Conservation (phyloP, 2,329 filamentous ascomycete genomes). For the Trichoderma afroharzianum region DNA sequence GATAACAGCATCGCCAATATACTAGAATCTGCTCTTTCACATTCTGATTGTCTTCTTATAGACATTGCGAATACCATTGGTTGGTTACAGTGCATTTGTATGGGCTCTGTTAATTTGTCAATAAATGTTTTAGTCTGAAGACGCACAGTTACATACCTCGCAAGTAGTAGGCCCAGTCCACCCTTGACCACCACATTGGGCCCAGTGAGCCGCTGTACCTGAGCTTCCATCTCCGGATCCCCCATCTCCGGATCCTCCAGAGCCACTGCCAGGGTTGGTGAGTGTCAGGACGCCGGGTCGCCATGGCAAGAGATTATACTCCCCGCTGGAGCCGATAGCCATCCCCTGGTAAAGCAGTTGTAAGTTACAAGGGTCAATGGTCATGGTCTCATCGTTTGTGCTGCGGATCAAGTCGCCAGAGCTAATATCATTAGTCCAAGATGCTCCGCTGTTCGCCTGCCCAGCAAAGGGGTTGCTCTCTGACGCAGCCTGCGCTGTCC, state of each 20-base stretch:
- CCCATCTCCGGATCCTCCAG: background rate
- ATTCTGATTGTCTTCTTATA: background rate
- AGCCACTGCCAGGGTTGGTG: background rate
- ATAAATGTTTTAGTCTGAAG: background rate
- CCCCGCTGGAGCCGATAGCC: background rate
- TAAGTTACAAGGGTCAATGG: background rate
- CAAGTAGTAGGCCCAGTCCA: background rate
- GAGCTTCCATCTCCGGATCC: background rate
- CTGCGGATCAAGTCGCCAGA: background rate
- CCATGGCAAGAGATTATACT: background rate
- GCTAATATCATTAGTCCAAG: background rate
- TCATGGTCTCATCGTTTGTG: background rate
- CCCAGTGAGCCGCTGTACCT: background rate
- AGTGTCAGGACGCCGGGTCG: background rate
- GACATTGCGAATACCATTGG: background rate
- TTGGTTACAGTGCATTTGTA: background rate
- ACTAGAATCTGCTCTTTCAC: no score
- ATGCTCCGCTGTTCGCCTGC: background rate
- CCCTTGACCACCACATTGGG: background rate
- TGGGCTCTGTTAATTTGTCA: background rate
- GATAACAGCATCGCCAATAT: no score
- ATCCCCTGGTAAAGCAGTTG: background rate
- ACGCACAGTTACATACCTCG: background rate
- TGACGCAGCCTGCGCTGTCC: background rate
- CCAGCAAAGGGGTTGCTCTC: background rate